Evolutionary conservation across 2,329 filamentous ascomycete genomes (phyloP), one percentile per base, ranked within the genome.

Genomic region (Diaporthe sp.): DNA sequence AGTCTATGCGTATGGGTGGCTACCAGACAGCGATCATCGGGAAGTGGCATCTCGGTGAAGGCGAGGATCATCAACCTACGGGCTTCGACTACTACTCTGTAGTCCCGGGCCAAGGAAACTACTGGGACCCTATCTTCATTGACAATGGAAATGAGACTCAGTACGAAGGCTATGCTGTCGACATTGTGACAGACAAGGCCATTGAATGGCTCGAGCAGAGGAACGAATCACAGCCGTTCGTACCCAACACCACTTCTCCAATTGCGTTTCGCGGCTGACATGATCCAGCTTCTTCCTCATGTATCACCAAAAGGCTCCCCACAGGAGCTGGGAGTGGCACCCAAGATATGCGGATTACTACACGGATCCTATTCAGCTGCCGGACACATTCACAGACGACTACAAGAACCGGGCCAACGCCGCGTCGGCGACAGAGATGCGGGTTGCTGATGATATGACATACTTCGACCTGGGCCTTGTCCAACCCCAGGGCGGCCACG

Each of bases 281-380:
- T 27, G 0, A 10, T 4, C 2, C 27, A 63, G 59, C 9, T 89
- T 89, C 79, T 89, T 89, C 77, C 76, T 88, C 51, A 89, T 90
- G 88, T 89, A 87, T 76, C 88, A 89, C 75, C 88, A 90, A 77
- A 90, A 90, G 76, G 88, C 88, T 0, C 88, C 88, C 0, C 88
- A 89, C 76, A 82, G 87, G 4, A 84, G 82, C 19, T 89, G 88
- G 88, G 87, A 89, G 76, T 88, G 81, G 70, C 81, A 89, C 73
- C 76, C 81, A 4, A 86, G 87, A 74, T 86, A 90, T 78, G 86
- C 85, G 72, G 53, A 84, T 58, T 78, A 89, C 2, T 90, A 89
- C 78, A 83, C 80, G 2, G 84, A 89, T 9, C 83, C 83, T 0
- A 80, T 88, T 58, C 80, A 80, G 15, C 77, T 89, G 0, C 88